Evolutionary conservation across 169 alveolate species (phyloP).

Genomic region (Prorocentrum cordatum): DNA sequence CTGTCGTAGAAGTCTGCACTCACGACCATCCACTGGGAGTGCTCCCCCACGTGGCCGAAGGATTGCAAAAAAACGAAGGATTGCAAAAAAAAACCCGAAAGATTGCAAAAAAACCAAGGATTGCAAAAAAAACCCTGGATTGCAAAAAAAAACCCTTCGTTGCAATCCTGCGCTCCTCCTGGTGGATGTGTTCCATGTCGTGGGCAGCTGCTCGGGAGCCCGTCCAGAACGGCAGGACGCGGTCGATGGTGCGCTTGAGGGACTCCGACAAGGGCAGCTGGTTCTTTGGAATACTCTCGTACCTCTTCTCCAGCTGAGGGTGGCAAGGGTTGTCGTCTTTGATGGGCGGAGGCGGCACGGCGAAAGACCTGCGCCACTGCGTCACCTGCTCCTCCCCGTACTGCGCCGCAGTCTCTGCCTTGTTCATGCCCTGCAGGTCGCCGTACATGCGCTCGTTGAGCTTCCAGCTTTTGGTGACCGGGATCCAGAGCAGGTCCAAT

Average conservation of each 20-base stretch:
- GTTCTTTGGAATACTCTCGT: slow-evolving; percentile 31
- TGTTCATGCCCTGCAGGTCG: slow-evolving; percentile 48
- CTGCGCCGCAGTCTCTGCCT: slow-evolving; percentile 38
- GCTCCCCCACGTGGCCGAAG: too few relatives aligned
- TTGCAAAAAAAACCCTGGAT: too few relatives aligned
- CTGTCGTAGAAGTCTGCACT: too few relatives aligned
- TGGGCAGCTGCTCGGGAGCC: too few relatives aligned
- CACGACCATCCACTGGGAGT: too few relatives aligned
- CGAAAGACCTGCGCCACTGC: slow-evolving; percentile 39
- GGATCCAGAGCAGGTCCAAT: slow-evolving; percentile 29
- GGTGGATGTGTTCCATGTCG: too few relatives aligned
- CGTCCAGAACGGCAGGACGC: slow-evolving; percentile 66
- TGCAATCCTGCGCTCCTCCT: too few relatives aligned
- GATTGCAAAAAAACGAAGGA: too few relatives aligned
- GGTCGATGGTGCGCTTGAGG: slow-evolving; percentile 18
- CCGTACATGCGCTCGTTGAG: slow-evolving; percentile 68
- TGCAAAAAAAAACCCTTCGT: too few relatives aligned
- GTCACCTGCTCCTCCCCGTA: slow-evolving; percentile 65
- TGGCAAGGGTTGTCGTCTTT: slow-evolving; percentile 62
- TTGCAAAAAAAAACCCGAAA: too few relatives aligned
- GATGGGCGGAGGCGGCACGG: slow-evolving; percentile 63
- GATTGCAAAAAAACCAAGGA: too few relatives aligned
- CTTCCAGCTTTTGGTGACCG: slow-evolving; percentile 47
- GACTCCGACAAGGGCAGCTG: slow-evolving; percentile 47
- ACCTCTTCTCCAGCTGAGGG: slow-evolving; percentile 6